Evolutionary conservation across 495 filamentous ascomycete species (phyloP).

Genomic region (Rostrohypoxylon terebratum): DNA sequence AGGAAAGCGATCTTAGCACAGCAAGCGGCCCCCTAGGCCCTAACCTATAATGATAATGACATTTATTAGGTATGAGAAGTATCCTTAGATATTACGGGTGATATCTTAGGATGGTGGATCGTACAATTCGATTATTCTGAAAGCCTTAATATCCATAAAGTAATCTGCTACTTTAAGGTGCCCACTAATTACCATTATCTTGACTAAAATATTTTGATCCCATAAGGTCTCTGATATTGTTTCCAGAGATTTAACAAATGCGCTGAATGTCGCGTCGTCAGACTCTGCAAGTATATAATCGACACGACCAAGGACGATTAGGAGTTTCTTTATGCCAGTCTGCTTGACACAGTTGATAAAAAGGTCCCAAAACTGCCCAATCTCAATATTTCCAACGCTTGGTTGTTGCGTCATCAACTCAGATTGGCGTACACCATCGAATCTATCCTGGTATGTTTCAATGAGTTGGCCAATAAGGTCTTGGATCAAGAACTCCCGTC

Average conservation of each 20-base stretch:
- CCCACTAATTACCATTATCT: background rate
- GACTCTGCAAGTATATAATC: background rate
- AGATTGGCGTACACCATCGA: background rate
- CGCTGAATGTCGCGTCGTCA: background rate
- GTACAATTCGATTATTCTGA: background rate
- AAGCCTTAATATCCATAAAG: background rate
- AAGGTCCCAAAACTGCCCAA: background rate
- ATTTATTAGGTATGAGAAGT: background rate
- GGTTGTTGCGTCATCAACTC: background rate
- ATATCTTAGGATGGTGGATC: background rate
- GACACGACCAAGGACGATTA: background rate
- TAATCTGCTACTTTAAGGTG: background rate
- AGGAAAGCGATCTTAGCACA: background rate
- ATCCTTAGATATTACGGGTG: too few relatives aligned
- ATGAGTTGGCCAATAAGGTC: background rate
- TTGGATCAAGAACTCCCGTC: background rate
- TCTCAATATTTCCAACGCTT: background rate
- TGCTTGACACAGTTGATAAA: background rate
- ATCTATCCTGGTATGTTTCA: background rate
- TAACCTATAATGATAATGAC: background rate
- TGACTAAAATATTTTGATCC: background rate
- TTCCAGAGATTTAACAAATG: background rate
- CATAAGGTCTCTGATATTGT: background rate
- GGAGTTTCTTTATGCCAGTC: background rate
- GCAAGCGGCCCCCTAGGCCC: background rate